A percentile compares a stretch with the other conserved stretches of the same genome.
Conservation (phyloP, 768 basidiomycete species). For the Dacryopinax primogenitus region DNA sequence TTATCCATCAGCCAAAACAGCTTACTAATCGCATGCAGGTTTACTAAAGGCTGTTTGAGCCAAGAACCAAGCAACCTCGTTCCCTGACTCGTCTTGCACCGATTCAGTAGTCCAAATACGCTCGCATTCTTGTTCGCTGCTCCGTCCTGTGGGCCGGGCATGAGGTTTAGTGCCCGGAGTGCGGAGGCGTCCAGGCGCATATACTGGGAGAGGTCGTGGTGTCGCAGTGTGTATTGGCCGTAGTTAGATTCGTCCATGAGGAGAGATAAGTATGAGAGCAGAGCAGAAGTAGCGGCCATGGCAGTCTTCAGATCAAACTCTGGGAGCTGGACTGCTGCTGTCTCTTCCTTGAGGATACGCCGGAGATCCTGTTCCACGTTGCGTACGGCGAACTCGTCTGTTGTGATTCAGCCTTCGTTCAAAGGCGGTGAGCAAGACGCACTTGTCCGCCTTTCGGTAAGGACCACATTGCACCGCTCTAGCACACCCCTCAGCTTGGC, state of each 20-base stretch:
- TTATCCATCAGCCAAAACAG: constrained; percentile 14
- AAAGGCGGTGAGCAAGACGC: constrained; percentile 20
- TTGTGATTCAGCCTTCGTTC: neutral
- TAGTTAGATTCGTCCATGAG: constrained; percentile 65
- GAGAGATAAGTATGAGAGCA: constrained; percentile 71
- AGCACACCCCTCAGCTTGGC: constrained; percentile 74
- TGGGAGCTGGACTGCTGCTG: constrained; percentile 36
- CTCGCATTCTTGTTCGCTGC: constrained; percentile 69
- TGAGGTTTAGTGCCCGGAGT: constrained; percentile 72
- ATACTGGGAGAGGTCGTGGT: constrained; percentile 84
- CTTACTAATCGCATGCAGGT: constrained; percentile 83
- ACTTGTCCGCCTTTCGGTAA: constrained; percentile 85
- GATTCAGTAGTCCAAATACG: constrained; percentile 77
- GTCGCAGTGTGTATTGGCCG: constrained; percentile 63
- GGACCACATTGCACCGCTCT: constrained; percentile 79
- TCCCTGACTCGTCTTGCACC: constrained; percentile 93
- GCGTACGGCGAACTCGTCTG: constrained; percentile 74
- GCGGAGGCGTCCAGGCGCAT: constrained; percentile 97
- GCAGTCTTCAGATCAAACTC: constrained; percentile 65
- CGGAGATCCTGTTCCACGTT: constrained; percentile 70
- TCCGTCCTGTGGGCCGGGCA: constrained; percentile 51
- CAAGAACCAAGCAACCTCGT: constrained; percentile 75
- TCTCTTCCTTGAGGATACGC: constrained; percentile 44
- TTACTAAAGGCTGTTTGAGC: constrained; percentile 92
- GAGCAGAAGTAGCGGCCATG: constrained; percentile 65